A percentile compares a stretch with the other conserved stretches of the same genome.
Evolutionary conservation across 2,329 filamentous ascomycete genomes (phyloP).

Genomic region (Phoma sp.): DNA sequence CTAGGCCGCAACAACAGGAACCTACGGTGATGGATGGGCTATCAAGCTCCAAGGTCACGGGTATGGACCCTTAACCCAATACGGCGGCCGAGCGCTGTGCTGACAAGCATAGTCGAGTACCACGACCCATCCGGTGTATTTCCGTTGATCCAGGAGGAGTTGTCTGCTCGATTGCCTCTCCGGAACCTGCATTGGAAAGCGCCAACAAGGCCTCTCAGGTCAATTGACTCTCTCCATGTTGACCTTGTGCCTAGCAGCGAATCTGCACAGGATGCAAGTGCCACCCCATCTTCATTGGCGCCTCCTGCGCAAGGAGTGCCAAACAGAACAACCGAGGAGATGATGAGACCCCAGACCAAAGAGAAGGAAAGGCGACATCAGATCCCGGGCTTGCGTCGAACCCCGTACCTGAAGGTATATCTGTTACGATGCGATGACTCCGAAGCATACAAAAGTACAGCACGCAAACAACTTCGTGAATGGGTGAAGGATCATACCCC

Average conservation of each 20-base stretch:
- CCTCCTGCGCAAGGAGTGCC: no score
- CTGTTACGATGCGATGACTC: conserved; percentile 94
- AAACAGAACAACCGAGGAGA: no score
- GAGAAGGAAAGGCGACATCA: conserved; percentile 78
- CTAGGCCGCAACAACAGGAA: conserved; percentile 37
- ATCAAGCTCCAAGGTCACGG: conserved; percentile 61
- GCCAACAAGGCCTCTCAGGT: conserved; percentile 85
- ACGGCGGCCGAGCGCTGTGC: conserved; percentile 11
- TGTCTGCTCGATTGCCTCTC: conserved; percentile 81
- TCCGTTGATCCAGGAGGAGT: conserved; percentile 77
- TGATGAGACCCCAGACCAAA: no score
- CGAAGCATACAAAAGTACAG: conserved; percentile 85
- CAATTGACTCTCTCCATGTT: conserved; percentile 90
- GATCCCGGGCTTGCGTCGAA: conserved; percentile 90
- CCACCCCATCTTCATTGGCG: no score
- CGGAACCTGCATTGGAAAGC: conserved; percentile 98
- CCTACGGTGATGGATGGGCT: conserved; percentile 50
- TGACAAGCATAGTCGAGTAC: conserved; percentile 78
- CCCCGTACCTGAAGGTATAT: conserved; percentile 91
- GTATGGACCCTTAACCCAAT: conserved; percentile 39
- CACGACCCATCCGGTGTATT: conserved; percentile 92
- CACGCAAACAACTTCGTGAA: conserved; percentile 80
- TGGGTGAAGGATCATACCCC: conserved; percentile 84
- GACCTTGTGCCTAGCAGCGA: conserved; percentile 74
- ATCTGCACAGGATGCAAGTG: conserved; percentile 54